Conservation (phyloP, 345 rosid genomes). For the Jatropha curcas region DNA sequence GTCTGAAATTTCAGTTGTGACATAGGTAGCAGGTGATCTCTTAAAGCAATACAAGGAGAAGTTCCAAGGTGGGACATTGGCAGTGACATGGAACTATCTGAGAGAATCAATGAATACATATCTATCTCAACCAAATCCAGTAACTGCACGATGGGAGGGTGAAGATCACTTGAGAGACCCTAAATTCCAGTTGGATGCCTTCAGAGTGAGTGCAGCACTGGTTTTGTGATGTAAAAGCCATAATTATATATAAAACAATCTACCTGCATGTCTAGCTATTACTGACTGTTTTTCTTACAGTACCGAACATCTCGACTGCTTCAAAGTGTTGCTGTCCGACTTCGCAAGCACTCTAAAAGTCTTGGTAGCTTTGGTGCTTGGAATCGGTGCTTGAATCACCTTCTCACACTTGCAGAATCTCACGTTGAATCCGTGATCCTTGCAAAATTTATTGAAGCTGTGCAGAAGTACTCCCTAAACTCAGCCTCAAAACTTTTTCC, state of each 20-base stretch:
- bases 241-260: neutral
- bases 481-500: neutral
- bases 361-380: conserved; percentile 97
- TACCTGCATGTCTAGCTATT: neutral
- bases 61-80: conserved; percentile 86
- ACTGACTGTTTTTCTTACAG: conserved; percentile 40
- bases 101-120: conserved; percentile 90
- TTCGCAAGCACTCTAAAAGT: conserved; percentile 72
- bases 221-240: conserved; percentile 8
- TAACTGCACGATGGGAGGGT: conserved; percentile 93
- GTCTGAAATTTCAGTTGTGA: conserved; percentile 16
- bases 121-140: conserved; percentile 95
- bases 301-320: conserved; percentile 94
- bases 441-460: conserved; percentile 84
- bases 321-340: conserved; percentile 80
- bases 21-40: conserved; percentile 89
- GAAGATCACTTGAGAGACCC: conserved; percentile 90
- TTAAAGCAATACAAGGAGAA: conserved; percentile 89
- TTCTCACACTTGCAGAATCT: conserved; percentile 93
- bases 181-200: conserved; percentile 93
- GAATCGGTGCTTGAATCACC: conserved; percentile 99
- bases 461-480: conserved; percentile 58
- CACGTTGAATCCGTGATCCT: conserved; percentile 94
- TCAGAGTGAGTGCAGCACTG: conserved; percentile 59
- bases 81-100: conserved; percentile 95